Percentiles rank a stretch among this genome's conserved stretches.
Evolutionary conservation across 768 basidiomycete species (phyloP).

Genomic region (Lactarius pseudohatsudake): DNA sequence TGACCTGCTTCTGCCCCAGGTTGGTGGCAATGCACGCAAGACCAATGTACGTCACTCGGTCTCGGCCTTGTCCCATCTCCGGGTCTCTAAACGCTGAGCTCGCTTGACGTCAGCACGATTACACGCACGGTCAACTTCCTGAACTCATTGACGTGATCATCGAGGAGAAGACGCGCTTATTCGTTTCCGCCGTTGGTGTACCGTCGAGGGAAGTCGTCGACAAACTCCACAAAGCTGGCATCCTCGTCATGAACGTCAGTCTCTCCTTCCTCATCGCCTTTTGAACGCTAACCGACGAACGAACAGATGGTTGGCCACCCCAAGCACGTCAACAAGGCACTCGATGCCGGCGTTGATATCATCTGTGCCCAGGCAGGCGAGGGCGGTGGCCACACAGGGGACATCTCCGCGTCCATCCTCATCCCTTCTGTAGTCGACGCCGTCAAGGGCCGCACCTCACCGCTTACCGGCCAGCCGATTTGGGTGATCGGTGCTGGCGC

Average conservation of each 20-base stretch:
- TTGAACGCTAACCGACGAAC: too few species aligned
- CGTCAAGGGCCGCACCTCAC: slow-evolving; percentile 71
- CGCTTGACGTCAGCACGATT: slow-evolving; percentile 63
- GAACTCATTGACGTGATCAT: slow-evolving; percentile 90
- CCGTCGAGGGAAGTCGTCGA: slow-evolving; percentile 82
- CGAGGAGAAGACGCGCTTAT: slow-evolving; percentile 83
- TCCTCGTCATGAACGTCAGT: slow-evolving; percentile 81
- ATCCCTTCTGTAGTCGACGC: slow-evolving; percentile 90
- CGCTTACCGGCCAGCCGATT: slow-evolving; percentile 79
- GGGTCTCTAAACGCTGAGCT: slow-evolving; percentile 2
- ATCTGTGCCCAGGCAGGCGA: slow-evolving; percentile 96
- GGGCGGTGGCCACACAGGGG: slow-evolving; percentile 72
- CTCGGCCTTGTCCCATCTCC: slow-evolving; percentile 18
- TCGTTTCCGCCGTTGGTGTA: slow-evolving; percentile 89
- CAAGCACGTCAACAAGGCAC: slow-evolving; percentile 79
- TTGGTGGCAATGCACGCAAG: slow-evolving; percentile 85
- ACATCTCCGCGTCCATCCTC: slow-evolving; percentile 78
- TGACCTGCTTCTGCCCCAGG: slow-evolving; percentile 83
- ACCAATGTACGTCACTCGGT: slow-evolving; percentile 61
- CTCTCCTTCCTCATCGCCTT: background rate
- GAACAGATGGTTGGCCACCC: slow-evolving; percentile 88
- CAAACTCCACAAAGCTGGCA: slow-evolving; percentile 77
- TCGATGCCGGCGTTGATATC: slow-evolving; percentile 83
- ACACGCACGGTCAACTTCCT: slow-evolving; percentile 82
- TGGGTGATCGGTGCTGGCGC: slow-evolving; percentile 92